A percentile compares a stretch with the other conserved stretches of the same genome.
Conservation (phyloP, 345 rosid genomes). For the Aurinia saxatilis region DNA sequence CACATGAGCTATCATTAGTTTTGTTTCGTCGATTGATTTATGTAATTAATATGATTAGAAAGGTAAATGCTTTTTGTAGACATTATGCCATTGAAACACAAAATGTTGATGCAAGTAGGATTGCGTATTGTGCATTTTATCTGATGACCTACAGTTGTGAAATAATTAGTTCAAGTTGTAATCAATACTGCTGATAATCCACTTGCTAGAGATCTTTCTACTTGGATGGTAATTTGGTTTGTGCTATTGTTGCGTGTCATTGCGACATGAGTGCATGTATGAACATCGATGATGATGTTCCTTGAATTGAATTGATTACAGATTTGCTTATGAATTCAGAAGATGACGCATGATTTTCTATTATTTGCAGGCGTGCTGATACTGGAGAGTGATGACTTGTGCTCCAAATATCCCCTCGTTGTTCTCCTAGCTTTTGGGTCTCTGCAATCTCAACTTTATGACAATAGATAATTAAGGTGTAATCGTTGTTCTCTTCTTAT, state of each 20-base stretch:
- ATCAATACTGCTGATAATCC: neutral
- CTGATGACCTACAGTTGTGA: neutral
- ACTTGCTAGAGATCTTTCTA: neutral
- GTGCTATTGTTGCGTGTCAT: too few relatives aligned
- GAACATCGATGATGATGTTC: neutral
- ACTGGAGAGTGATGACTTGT: neutral
- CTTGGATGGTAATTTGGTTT: neutral
- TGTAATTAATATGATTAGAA: too few relatives aligned
- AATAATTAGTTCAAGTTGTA: neutral
- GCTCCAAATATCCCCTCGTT: neutral
- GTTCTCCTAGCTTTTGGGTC: neutral
- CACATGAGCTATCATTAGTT: neutral
- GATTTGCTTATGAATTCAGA: neutral
- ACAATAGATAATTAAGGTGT: neutral
- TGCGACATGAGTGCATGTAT: neutral
- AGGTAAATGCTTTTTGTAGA: too few relatives aligned
- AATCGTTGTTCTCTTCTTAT: neutral
- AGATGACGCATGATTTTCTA: neutral
- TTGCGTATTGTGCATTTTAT: too few relatives aligned
- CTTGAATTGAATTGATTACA: neutral
- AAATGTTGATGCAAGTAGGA: neutral
- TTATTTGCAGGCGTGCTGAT: constrained; percentile 9
- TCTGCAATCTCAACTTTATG: neutral
- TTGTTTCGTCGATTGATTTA: too few relatives aligned
- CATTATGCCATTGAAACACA: neutral